Base-by-base conservation (phyloP, 139 green algal genomes). In the Haematococcus sp. region DNA sequence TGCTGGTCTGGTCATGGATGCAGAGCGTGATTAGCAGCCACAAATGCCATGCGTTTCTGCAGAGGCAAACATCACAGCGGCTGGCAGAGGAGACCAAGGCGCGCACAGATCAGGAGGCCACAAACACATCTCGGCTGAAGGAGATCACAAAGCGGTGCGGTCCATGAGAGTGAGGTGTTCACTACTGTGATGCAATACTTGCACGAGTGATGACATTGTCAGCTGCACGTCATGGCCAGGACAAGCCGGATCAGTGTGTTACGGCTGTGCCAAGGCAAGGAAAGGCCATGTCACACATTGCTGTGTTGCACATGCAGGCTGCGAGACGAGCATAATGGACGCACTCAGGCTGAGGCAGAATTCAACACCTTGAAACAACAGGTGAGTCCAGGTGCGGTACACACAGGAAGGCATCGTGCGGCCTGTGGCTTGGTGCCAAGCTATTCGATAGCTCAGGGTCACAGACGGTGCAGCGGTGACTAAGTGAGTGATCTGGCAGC, bases 81-180 rank as follows among this genome's bases (percentile, higher is more conserved):
- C n/a, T 65, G 58, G 63, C 34, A 19, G 40, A 43, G 22, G 63
- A 70, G 40, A 22, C 35, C 63, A 58, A 40, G 40, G 63, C 63
- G 23, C 34, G 63, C 35, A 28, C 35, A 11, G 35, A 20, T 2
- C 35, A 56, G 63, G 63, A 70, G 35, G 63, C 23, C 3, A 25
- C 28, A 11, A 17, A 59, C 35, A 27, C 23, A 3, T 22, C 35
- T n/a, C 25, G 63, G 5, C 22, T 76, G 2, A 76, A 61, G 56
- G 70, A 76, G 30, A 68, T 76, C 25, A 63, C 61, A 2, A 76
- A 76, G 25, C 55, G 70, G 69, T 75, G 34, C n/a, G 63, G 35
- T 23, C 23, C 13, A 49, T 35, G 4, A 23, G 58, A 23, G 4
- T 34, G 27, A 34, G 25, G 25, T 25, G 20, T 31, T 15, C 20